These are phyloP conservation scores for Polyporus arcularius DNA, from an alignment of 768 basidiomycete genomes.

Conservation along the genomic window DNA sequence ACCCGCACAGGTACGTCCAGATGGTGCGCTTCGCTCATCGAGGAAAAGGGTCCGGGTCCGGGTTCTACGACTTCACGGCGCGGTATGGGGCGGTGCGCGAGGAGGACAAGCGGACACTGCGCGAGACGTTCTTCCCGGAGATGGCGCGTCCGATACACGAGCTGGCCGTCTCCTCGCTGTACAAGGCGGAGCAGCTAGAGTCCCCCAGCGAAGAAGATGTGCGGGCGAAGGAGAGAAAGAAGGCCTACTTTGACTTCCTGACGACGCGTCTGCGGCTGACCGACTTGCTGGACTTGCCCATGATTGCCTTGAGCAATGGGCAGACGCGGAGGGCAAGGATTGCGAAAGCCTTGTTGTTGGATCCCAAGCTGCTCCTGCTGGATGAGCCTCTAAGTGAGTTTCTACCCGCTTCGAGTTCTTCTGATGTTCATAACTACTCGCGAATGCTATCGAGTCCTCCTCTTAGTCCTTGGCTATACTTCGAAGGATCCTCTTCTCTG, in stretches of 20 bases:
- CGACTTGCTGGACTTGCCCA: conserved; percentile 74
- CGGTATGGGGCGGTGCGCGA: conserved; percentile 89
- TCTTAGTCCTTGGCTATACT: neutral
- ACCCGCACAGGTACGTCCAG: conserved; percentile 52
- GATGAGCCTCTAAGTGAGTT: conserved; percentile 88
- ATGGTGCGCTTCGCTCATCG: conserved; percentile 72
- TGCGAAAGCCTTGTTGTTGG: conserved; percentile 67
- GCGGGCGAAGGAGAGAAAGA: conserved; percentile 28
- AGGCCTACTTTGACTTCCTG: conserved; percentile 51
- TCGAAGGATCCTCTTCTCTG: no score
- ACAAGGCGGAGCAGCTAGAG: conserved; percentile 23
- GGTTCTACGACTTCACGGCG: conserved; percentile 91
- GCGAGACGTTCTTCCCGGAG: conserved; percentile 67
- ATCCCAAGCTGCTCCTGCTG: conserved; percentile 77
- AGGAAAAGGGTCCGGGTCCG: conserved; percentile 55
- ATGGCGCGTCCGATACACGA: conserved; percentile 26
- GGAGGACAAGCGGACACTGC: conserved; percentile 76
- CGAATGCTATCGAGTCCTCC: neutral
- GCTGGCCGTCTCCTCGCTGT: conserved; percentile 24
- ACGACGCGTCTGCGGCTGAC: conserved; percentile 57
- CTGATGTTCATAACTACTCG: neutral
- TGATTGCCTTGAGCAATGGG: conserved; percentile 87
- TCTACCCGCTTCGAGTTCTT: neutral
- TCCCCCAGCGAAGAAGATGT: conserved; percentile 13
- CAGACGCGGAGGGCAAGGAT: conserved; percentile 89